These are phyloP conservation scores for Fusarium falciforme DNA, from an alignment of 2,329 filamentous ascomycete genomes.

Conservation along the genomic window DNA sequence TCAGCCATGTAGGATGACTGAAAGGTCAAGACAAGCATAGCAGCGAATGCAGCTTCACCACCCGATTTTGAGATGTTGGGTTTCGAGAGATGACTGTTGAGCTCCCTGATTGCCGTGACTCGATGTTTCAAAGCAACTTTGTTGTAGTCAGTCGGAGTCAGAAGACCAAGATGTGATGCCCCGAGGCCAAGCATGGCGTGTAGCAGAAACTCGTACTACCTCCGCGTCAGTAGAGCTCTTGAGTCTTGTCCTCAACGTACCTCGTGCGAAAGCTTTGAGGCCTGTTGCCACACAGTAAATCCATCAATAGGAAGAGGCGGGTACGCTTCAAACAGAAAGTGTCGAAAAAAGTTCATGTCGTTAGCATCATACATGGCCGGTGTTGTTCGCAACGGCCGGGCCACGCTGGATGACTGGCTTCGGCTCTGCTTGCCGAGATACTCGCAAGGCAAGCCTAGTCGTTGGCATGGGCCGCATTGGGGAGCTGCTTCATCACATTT, in stretches of 20 bases:
- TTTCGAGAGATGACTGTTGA: conserved; percentile 50
- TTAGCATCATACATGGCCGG: conserved; percentile 51
- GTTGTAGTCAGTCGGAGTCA: conserved; percentile 37
- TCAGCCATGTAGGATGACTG: conserved; percentile 54
- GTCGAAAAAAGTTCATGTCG: conserved; percentile 65
- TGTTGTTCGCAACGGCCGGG: conserved; percentile 32
- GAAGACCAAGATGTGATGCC: conserved; percentile 52
- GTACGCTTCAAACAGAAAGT: conserved; percentile 61
- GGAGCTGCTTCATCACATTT: conserved; percentile 56
- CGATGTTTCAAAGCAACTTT: conserved; percentile 50
- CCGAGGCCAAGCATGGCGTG: conserved; percentile 56
- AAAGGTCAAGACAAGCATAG: conserved; percentile 52
- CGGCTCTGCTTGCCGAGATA: conserved; percentile 39
- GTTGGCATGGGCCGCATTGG: conserved; percentile 50
- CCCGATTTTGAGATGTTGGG: conserved; percentile 45
- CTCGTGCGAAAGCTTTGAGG: conserved; percentile 52
- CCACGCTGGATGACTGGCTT: conserved; percentile 1
- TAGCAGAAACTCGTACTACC: conserved; percentile 54
- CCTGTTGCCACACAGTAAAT: conserved; percentile 50
- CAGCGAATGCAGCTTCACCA: conserved; percentile 52
- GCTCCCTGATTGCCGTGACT: conserved; percentile 49
- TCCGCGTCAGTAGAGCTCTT: background rate
- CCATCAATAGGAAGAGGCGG: conserved; percentile 53
- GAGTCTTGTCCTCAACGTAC: conserved; percentile 36
- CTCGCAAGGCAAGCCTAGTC: conserved; percentile 51